Percentiles rank a stretch among this genome's conserved stretches.
Conservation (phyloP, 1,139 yeast genomes). For the Groenewaldozyma sp. region DNA sequence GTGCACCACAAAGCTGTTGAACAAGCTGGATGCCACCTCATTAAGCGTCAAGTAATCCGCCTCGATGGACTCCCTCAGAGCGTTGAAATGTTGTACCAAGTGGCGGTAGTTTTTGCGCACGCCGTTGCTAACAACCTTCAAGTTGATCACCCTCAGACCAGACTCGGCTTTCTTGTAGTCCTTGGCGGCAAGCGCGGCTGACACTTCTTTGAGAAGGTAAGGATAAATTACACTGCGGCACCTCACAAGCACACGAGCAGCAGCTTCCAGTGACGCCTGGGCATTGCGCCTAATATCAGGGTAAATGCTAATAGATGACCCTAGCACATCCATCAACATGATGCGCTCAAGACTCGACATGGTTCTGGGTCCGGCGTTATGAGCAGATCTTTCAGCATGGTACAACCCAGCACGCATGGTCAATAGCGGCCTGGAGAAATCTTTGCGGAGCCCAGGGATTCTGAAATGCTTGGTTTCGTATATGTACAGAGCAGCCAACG, state of each 20-base stretch:
- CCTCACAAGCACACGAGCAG: constrained; percentile 66
- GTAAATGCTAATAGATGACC: constrained; percentile 61
- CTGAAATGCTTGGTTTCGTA: constrained; percentile 40
- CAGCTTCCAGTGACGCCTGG: constrained; percentile 56
- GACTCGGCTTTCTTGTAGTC: constrained; percentile 58
- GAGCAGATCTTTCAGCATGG: constrained; percentile 65
- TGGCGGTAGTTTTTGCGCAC: constrained; percentile 51
- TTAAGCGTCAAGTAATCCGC: constrained; percentile 43
- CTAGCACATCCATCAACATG: constrained; percentile 61
- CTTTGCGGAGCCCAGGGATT: constrained; percentile 48
- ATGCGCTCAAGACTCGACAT: constrained; percentile 59
- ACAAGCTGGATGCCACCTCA: constrained; percentile 27
- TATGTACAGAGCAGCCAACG: constrained; percentile 36
- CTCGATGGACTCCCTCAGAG: constrained; percentile 49
- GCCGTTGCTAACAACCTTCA: constrained; percentile 35
- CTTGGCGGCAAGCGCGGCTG: constrained; percentile 43
- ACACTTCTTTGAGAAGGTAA: constrained; percentile 40
- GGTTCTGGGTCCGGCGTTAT: constrained; percentile 67
- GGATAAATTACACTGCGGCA: constrained; percentile 36
- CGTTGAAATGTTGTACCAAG: constrained; percentile 37
- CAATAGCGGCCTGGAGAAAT: constrained; percentile 68
- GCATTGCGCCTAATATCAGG: constrained; percentile 64
- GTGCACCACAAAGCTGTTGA: constrained; percentile 39
- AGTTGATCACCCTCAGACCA: constrained; percentile 40
- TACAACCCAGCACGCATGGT: constrained; percentile 71